Conservation (phyloP, 1,284 basidiomycete genomes). For the Puccinia brachypodii region DNA sequence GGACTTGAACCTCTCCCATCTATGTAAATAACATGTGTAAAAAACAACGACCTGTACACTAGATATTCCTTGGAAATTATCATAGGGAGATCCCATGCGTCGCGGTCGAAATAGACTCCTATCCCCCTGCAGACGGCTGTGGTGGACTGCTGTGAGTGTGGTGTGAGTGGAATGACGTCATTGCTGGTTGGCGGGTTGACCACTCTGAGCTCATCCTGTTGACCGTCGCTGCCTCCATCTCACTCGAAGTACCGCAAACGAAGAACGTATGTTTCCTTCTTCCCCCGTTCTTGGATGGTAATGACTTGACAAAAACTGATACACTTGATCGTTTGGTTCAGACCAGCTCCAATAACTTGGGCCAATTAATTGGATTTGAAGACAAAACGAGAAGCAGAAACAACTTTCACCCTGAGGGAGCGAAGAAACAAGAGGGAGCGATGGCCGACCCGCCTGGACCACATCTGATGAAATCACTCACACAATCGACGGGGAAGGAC, state of each 20-base stretch:
- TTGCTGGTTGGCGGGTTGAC: background rate
- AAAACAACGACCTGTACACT: too few species aligned
- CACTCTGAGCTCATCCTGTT: background rate
- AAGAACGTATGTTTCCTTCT: background rate
- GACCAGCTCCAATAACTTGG: background rate
- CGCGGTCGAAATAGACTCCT: too few species aligned
- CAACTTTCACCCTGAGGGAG: too few species aligned
- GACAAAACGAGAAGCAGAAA: too few species aligned
- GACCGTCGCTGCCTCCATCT: too few species aligned
- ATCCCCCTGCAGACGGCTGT: background rate
- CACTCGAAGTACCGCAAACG: too few species aligned
- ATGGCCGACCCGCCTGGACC: background rate
- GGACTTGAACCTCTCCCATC: too few species aligned
- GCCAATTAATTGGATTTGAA: too few species aligned
- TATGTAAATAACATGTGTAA: too few species aligned
- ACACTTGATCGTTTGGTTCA: background rate
- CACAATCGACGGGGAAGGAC: constrained; percentile 19
- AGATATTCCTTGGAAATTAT: too few species aligned
- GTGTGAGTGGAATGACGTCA: background rate
- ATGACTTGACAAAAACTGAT: background rate
- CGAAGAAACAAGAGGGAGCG: too few species aligned
- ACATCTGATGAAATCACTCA: background rate
- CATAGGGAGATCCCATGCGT: too few species aligned
- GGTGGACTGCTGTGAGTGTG: background rate
- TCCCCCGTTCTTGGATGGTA: background rate